phyloP scores from a whole-genome alignment of 2,329 filamentous ascomycete species.

The Cytospora paraplurivora region DNA sequence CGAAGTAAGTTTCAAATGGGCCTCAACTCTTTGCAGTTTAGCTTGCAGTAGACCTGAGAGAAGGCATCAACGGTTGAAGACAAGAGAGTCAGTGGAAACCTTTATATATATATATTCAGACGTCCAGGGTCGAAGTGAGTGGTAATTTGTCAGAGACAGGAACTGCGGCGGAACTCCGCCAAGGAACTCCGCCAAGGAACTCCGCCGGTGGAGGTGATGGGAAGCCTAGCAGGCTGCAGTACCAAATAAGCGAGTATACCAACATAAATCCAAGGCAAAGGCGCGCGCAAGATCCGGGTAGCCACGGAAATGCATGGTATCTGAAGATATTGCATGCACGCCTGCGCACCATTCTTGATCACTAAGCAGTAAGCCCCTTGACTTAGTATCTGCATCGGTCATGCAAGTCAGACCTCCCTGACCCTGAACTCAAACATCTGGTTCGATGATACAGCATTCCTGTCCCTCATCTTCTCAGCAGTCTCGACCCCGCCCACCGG shows the following conservation, averaged over 20 bases:
- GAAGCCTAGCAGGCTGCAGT: not conserved
- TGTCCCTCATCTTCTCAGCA: slow-evolving; percentile 50
- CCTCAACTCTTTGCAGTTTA: too few relatives aligned
- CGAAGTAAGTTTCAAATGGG: too few relatives aligned
- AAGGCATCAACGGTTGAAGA: too few relatives aligned
- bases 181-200: slow-evolving; percentile 13
- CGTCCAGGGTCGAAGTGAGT: not conserved
- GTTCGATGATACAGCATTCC: slow-evolving; percentile 57
- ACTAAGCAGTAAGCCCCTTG: too few relatives aligned
- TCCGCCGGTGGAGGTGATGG: slow-evolving; percentile 3
- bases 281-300: too few relatives aligned
- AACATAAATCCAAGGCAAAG: not conserved
- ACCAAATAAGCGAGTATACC: not conserved
- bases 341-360: not conserved
- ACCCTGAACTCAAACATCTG: slow-evolving; percentile 48
- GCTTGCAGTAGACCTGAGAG: too few relatives aligned
- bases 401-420: slow-evolving; percentile 31
- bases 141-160: not conserved
- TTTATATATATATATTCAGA: not conserved
- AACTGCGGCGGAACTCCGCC: slow-evolving; percentile 21
- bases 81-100: too few relatives aligned
- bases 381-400: not conserved
- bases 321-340: too few relatives aligned
- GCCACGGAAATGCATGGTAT: too few relatives aligned
- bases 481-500: slow-evolving; percentile 61